phyloP scores from a whole-genome alignment of 768 basidiomycete species.

The Cantharellus anzutake region DNA sequence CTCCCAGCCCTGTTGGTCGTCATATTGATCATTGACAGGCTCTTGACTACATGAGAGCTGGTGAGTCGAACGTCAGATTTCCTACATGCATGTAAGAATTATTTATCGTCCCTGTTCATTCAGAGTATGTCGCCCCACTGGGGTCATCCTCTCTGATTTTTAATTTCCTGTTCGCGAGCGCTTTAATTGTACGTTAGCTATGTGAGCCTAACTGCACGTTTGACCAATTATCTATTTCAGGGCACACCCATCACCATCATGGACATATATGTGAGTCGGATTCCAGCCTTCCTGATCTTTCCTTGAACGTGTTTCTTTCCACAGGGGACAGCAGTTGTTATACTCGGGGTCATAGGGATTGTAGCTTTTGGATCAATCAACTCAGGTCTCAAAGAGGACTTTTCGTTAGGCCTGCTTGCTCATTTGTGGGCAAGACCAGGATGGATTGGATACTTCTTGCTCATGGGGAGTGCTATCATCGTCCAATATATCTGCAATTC shows the following conservation, averaged over 20 bases:
- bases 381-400: slow-evolving; percentile 37
- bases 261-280: slow-evolving; percentile 49
- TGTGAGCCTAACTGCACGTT: not conserved
- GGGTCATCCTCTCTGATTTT: slow-evolving; percentile 89
- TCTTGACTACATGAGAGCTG: slow-evolving; percentile 74
- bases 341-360: slow-evolving; percentile 72
- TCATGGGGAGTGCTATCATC: slow-evolving; percentile 51
- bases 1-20: not conserved
- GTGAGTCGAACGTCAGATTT: slow-evolving; percentile 18
- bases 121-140: slow-evolving; percentile 90
- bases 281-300: slow-evolving; percentile 12
- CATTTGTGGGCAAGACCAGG: slow-evolving; percentile 67
- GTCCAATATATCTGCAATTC: slow-evolving; percentile 46
- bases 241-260: slow-evolving; percentile 68
- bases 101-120: slow-evolving; percentile 10
- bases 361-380: slow-evolving; percentile 76
- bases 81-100: not conserved
- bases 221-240: slow-evolving; percentile 24
- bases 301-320: slow-evolving; percentile 1
- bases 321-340: slow-evolving; percentile 67
- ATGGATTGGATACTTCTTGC: slow-evolving; percentile 84
- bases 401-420: slow-evolving; percentile 44
- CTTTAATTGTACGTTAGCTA: slow-evolving; percentile 4
- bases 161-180: slow-evolving; percentile 79
- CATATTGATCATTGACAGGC: slow-evolving; percentile 19